Base-by-base conservation (phyloP, 1,139 yeast species). In the Sugiyamaella castrensis region DNA sequence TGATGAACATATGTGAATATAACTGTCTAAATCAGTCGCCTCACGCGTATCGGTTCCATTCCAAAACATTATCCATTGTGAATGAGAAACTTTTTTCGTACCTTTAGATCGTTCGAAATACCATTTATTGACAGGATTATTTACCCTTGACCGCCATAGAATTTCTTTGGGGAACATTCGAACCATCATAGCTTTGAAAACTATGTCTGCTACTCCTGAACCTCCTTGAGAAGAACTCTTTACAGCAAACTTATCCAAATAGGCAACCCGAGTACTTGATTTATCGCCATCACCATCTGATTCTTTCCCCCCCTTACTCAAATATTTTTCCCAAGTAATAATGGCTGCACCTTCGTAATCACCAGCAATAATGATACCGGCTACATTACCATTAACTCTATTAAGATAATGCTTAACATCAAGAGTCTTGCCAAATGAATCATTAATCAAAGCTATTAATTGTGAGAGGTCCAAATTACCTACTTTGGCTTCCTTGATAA, bases 281-380 rank as follows among this genome's bases (percentile, higher is more conserved):
- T n/a, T n/a, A n/a, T n/a, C n/a, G n/a, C n/a, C n/a, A n/a, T n/a
- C n/a, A n/a, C n/a, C n/a, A n/a, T n/a, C n/a, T n/a, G n/a, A n/a
- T n/a, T n/a, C n/a, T n/a, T n/a, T n/a, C n/a, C n/a, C n/a, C 12
- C 53, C 54, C n/a, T 48, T 32, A 29, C 67, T 55, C n/a, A n/a
- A n/a, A n/a, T n/a, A n/a, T 9, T 57, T 54, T 63, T 87, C 96
- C 76, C 87, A 84, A 0, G 98, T 92, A 33, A 92, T 77, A 9
- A 92, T 83, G 0, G 98, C 98, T 12, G 89, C 91, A 1, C 98
- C 98, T 57, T 91, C 96, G 63, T 92, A 92, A 63, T 92, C 95
- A 0, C 98, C 98, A 4, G 92, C 87, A 15, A 92, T 77, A 7
- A 92, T 82, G 11, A 92, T 66, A 0, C 87, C 84, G 0, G 96